A percentile compares a stretch with the other conserved stretches of the same genome.
Conservation (phyloP, 352 stramenopile genomes). For the Phytopythium helicoides region DNA sequence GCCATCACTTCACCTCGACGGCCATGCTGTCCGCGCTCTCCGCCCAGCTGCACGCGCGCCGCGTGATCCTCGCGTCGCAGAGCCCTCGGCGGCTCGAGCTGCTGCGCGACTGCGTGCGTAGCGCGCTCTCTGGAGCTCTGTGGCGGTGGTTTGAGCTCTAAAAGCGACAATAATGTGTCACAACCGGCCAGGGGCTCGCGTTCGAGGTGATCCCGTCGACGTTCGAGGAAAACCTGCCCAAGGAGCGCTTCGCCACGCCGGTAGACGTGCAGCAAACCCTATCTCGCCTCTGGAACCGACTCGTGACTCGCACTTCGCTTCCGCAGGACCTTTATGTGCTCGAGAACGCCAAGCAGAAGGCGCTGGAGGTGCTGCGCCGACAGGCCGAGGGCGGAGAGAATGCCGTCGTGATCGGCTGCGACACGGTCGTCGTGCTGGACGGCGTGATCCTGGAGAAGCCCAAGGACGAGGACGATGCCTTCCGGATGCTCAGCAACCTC, state of each 20-base stretch:
- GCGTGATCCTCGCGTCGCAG: constrained; percentile 79
- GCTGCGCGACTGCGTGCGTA: constrained; percentile 64
- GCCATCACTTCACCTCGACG: constrained; percentile 8
- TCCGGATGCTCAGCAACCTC: constrained; percentile 72
- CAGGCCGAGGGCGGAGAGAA: constrained; percentile 13
- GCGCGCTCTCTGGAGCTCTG: background rate
- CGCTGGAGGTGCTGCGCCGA: constrained; percentile 64
- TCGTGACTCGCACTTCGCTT: background rate
- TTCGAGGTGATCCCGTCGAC: constrained; percentile 81
- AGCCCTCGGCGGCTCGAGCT: constrained; percentile 75
- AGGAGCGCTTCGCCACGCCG: constrained; percentile 59
- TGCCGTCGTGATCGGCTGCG: constrained; percentile 76
- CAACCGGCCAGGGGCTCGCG: constrained; percentile 42
- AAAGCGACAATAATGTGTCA: background rate
- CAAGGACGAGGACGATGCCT: constrained; percentile 73
- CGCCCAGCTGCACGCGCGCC: constrained; percentile 38
- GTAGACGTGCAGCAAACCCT: constrained; percentile 11
- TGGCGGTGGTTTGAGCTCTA: background rate
- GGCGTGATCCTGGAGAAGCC: constrained; percentile 90
- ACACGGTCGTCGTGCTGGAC: constrained; percentile 87
- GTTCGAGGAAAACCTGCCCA: constrained; percentile 82
- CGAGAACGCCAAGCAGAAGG: constrained; percentile 79
- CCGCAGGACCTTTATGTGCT: constrained; percentile 66
- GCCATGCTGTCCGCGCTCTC: constrained; percentile 56
- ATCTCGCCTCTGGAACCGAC: background rate